phyloP scores from a whole-genome alignment of 2,329 filamentous ascomycete genomes.

The Zymoseptoria crescenta region DNA sequence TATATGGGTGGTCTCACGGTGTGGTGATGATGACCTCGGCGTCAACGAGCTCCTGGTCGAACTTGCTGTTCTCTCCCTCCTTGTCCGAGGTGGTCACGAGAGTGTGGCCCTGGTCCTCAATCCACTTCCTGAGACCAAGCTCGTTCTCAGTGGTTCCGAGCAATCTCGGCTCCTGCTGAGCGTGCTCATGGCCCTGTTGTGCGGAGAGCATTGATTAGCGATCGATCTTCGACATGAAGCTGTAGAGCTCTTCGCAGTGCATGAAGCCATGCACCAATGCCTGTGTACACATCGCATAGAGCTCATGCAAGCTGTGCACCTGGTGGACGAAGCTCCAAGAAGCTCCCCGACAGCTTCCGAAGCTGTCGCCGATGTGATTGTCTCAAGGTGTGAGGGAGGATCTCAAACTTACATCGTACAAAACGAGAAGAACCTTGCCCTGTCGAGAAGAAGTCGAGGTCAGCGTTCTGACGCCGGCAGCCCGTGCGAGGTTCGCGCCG shows the following conservation, averaged over 20 bases:
- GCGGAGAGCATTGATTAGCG: constrained; percentile 3
- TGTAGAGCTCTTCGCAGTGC: not conserved
- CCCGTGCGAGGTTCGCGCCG: constrained; percentile 34
- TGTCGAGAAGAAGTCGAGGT: constrained; percentile 60
- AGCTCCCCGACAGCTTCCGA: not conserved
- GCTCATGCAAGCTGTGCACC: not conserved
- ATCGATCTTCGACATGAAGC: not conserved
- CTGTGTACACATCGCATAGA: not conserved
- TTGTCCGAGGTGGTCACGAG: constrained; percentile 97
- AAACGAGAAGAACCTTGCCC: constrained; percentile 91
- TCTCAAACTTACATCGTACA: constrained; percentile 68
- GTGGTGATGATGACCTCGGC: constrained; percentile 99
- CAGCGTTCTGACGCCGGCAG: constrained; percentile 52
- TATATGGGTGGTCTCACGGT: constrained; percentile 52
- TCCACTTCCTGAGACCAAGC: constrained; percentile 93
- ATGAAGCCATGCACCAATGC: not conserved
- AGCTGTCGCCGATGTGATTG: not conserved
- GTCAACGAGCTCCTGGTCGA: constrained; percentile 92
- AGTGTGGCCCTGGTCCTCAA: constrained; percentile 94
- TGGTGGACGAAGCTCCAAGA: not conserved
- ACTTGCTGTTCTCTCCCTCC: constrained; percentile 84
- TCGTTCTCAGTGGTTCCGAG: constrained; percentile 97
- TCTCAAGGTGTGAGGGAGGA: too few species aligned
- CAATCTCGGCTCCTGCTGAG: constrained; percentile 77
- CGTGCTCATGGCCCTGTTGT: constrained; percentile 65